Base-by-base conservation (phyloP, 2,329 filamentous ascomycete species). In the Alternaria novae-zelandiae region DNA sequence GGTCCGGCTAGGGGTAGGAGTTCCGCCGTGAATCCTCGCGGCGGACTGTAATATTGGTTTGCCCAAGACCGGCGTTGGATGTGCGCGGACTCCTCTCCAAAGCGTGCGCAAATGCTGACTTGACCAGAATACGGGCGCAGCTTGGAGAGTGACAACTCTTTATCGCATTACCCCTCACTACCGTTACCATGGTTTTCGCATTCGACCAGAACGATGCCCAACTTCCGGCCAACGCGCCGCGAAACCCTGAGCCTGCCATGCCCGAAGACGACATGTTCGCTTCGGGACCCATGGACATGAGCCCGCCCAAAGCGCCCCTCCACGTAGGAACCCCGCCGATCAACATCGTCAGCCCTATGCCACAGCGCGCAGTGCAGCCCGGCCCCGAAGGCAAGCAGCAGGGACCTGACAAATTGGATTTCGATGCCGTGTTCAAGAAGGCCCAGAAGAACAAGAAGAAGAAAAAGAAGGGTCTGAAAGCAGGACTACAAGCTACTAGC, bases 1-100 rank as follows among this genome's bases (percentile, higher is more conserved):
- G 76, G 73, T 83, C 63, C 83, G 83, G 81, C 78, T 84, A 84
- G 78, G 81, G 73, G 82, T 79, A 74, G 74, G 71, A 68, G 78
- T 83, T 85, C 84, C 84, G 82, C 83, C 83, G 81, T 85, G 82
- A 85, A 69, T 70, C 43, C 47, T 44, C 43, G 55, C 59, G 83
- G 83, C 83, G 84, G 84, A 84, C 83, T 83, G 83, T 84, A 84
- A 81, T 74, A 70, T 73, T 66, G 66, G 70, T 60, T 57, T 55
- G 45, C 55, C 57, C 51, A 59, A 69, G 61, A 57, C 67, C 45
- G 60, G 68, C 65, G 57, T 70, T 71, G 69, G 68, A 70, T 72
- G 72, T 76, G 71, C 69, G 73, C 72, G 45, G 41, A 57, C 21
- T 44, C 36, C n/a, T 36, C 53, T 45, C 54, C 57, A 47, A 60